Conservation (phyloP, 2,329 filamentous ascomycete genomes). For the Metarhizium humberi region DNA sequence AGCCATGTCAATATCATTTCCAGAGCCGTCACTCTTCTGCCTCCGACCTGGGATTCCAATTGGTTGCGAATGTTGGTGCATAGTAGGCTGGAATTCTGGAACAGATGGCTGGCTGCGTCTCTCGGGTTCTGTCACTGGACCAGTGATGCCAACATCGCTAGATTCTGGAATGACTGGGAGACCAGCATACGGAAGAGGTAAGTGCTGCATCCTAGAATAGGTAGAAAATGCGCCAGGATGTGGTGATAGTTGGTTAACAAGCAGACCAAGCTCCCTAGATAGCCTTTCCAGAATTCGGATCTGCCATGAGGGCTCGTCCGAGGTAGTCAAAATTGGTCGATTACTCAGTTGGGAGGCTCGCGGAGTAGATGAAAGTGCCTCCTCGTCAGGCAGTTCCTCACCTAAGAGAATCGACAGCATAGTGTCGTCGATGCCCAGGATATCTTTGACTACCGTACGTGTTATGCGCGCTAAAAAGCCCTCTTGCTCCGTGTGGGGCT, state of each 20-base stretch:
- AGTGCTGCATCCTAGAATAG: slow-evolving; percentile 57
- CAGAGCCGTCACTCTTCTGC: slow-evolving; percentile 11
- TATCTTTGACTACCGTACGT: slow-evolving; percentile 73
- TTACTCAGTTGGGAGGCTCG: slow-evolving; percentile 28
- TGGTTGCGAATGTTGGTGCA: slow-evolving; percentile 26
- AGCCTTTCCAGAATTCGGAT: slow-evolving; percentile 72
- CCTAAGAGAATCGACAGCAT: slow-evolving; percentile 81
- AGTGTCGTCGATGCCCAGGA: slow-evolving; percentile 85
- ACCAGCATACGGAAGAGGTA: slow-evolving; percentile 67
- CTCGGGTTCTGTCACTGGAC: slow-evolving; percentile 15
- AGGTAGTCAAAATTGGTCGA: slow-evolving; percentile 19
- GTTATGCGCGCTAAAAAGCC: slow-evolving; percentile 76
- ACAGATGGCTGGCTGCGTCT: slow-evolving; percentile 13
- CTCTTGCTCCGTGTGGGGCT: slow-evolving; percentile 43
- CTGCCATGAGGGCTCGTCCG: slow-evolving; percentile 54
- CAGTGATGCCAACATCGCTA: slow-evolving; percentile 21
- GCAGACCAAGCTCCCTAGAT: slow-evolving; percentile 73
- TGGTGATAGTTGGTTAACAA: slow-evolving; percentile 69
- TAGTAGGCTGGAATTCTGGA: slow-evolving; percentile 39
- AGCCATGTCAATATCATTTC: slow-evolving; percentile 15
- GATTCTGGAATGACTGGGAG: slow-evolving; percentile 56
- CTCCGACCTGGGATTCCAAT: slow-evolving; percentile 26
- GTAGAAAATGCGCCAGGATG: slow-evolving; percentile 85
- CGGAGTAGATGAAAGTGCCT: slow-evolving; percentile 38
- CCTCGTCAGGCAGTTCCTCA: slow-evolving; percentile 55